Evolutionary conservation across 2,329 filamentous ascomycete species (phyloP).

Genomic region (Plectosphaerella sp.): DNA sequence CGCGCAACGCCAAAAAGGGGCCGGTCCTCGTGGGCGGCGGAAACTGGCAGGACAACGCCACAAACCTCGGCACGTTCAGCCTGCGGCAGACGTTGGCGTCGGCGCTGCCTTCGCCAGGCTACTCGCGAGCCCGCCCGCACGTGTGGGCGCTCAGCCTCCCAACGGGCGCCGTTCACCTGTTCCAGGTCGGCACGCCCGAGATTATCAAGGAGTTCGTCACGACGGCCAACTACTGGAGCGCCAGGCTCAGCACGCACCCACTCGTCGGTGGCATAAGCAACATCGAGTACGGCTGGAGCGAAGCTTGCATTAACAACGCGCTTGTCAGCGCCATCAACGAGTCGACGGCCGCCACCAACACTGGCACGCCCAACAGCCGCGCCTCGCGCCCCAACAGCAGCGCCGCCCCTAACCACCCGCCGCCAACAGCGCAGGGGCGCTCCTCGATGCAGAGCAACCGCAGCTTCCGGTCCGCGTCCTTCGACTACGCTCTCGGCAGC

Average conservation of each 20-base stretch:
- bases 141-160: slow-evolving; percentile 93
- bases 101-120: slow-evolving; percentile 82
- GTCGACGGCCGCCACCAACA: slow-evolving; percentile 16
- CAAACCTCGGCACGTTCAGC: slow-evolving; percentile 80
- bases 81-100: slow-evolving; percentile 91
- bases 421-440: not conserved
- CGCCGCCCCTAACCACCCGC: slow-evolving; percentile 26
- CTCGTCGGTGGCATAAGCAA: slow-evolving; percentile 91
- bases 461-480: slow-evolving; percentile 50
- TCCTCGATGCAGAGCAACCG: slow-evolving; percentile 2
- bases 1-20: slow-evolving; percentile 44
- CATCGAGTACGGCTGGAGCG: slow-evolving; percentile 96
- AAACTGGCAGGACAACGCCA: slow-evolving; percentile 97
- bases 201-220: slow-evolving; percentile 92
- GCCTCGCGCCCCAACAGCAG: slow-evolving; percentile 48
- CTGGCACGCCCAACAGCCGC: slow-evolving; percentile 20
- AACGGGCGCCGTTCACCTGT: slow-evolving; percentile 92
- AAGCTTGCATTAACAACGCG: slow-evolving; percentile 66
- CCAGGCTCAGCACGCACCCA: slow-evolving; percentile 88
- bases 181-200: slow-evolving; percentile 92
- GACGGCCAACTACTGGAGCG: slow-evolving; percentile 97
- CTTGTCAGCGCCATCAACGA: slow-evolving; percentile 51
- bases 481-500: slow-evolving; percentile 52
- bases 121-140: slow-evolving; percentile 83
- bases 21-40: slow-evolving; percentile 80